Percentiles rank a stretch among this genome's conserved stretches.
Conservation (phyloP, 2,329 filamentous ascomycete genomes). For the Delphinella strobiligena region DNA sequence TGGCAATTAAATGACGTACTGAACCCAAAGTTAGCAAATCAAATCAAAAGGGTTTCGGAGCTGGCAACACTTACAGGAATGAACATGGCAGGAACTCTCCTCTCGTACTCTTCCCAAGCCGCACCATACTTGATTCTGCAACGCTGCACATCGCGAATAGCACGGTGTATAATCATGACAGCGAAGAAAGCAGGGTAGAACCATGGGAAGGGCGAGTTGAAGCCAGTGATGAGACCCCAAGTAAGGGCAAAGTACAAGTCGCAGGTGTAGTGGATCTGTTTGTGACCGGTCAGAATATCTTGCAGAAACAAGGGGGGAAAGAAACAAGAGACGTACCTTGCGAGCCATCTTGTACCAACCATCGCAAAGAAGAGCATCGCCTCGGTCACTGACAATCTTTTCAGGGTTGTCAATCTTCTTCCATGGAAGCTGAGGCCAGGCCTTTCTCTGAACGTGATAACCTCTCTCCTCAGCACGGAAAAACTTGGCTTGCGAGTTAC, state of each 20-base stretch:
- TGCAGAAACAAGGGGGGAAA: no score
- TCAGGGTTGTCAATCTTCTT: conserved; percentile 70
- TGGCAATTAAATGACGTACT: background rate
- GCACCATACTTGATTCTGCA: conserved; percentile 72
- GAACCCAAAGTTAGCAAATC: background rate
- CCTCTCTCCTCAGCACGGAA: conserved; percentile 74
- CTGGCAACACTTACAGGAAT: conserved; percentile 56
- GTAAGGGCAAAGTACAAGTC: conserved; percentile 65
- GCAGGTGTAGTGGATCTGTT: conserved; percentile 56
- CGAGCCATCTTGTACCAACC: conserved; percentile 58
- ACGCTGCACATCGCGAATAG: conserved; percentile 60
- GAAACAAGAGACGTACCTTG: conserved; percentile 11
- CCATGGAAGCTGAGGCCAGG: conserved; percentile 88
- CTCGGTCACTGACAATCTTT: conserved; percentile 59
- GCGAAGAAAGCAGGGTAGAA: conserved; percentile 78
- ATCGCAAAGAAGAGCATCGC: conserved; percentile 67
- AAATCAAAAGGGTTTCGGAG: no score
- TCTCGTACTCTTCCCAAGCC: conserved; percentile 71
- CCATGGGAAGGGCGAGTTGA: conserved; percentile 74
- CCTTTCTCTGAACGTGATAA: conserved; percentile 55
- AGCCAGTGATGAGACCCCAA: conserved; percentile 75
- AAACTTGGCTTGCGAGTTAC: conserved; percentile 87
- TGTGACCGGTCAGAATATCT: no score
- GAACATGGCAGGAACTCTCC: conserved; percentile 69
- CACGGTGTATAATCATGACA: conserved; percentile 69